Conservation (phyloP, 2,329 filamentous ascomycete species). For the Colletotrichum sp. region DNA sequence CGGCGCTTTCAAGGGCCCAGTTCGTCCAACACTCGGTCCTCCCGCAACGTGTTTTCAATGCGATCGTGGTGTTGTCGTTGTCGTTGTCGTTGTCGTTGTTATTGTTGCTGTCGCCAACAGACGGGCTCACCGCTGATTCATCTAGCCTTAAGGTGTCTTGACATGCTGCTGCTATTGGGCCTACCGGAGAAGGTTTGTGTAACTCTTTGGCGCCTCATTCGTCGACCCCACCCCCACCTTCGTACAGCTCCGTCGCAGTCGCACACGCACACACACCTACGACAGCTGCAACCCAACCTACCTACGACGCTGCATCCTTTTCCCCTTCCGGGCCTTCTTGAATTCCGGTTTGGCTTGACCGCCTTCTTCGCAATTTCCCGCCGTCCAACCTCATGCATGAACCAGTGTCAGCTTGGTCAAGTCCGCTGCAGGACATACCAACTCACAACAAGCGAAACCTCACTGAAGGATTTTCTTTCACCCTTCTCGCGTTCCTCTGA, state of each 20-base stretch:
- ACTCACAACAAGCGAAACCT: not conserved
- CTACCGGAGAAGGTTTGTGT: not conserved
- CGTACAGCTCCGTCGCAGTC: not conserved
- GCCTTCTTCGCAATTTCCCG: slow-evolving; percentile 20
- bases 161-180: not conserved
- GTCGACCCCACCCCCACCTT: not conserved
- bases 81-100: not conserved
- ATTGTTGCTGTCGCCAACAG: not conserved
- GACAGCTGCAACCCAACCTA: not conserved
- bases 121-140: not conserved
- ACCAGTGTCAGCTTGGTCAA: not conserved
- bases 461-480: not conserved
- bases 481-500: not conserved
- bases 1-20: not conserved
- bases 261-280: not conserved
- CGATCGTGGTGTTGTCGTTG: not conserved
- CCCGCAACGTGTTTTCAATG: not conserved
- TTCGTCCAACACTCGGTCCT: not conserved
- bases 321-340: slow-evolving; percentile 9
- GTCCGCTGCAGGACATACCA: slow-evolving; percentile 1
- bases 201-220: not conserved
- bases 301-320: not conserved
- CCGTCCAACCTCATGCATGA: slow-evolving; percentile 9
- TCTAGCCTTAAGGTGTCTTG: not conserved
- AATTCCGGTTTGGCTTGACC: slow-evolving; percentile 18